A percentile compares a stretch with the other conserved stretches of the same genome.
Evolutionary conservation across 306 rosid genomes (phyloP).

Genomic region (Trifolium fragiferum): DNA sequence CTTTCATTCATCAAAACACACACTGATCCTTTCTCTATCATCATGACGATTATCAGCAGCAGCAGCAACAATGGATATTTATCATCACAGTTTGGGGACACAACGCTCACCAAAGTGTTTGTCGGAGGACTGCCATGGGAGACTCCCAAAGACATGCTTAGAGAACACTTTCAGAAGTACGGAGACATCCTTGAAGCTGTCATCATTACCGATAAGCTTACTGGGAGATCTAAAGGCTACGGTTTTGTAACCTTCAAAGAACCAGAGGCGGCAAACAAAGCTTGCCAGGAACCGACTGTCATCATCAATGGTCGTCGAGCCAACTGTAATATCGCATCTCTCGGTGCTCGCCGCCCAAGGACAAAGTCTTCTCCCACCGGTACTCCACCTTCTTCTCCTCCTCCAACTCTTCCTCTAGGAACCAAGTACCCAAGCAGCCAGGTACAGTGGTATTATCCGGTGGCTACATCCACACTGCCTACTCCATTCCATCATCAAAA

Average conservation of each 20-base stretch:
- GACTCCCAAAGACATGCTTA: conserved; percentile 71
- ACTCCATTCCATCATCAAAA: conserved; percentile 49
- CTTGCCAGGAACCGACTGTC: conserved; percentile 72
- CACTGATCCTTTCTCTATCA: no score
- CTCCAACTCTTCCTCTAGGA: neutral
- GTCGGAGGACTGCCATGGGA: conserved; percentile 93
- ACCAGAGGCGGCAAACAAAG: conserved; percentile 78
- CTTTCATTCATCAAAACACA: no score
- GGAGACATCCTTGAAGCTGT: conserved; percentile 90
- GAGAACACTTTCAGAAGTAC: conserved; percentile 73
- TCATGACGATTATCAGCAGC: neutral
- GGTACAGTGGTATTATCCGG: conserved; percentile 77
- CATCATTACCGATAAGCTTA: conserved; percentile 74
- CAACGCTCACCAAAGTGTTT: conserved; percentile 73
- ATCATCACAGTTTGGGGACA: conserved; percentile 59
- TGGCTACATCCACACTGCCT: conserved; percentile 50
- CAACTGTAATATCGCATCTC: conserved; percentile 85
- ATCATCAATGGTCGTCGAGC: conserved; percentile 85
- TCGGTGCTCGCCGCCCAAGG: conserved; percentile 74
- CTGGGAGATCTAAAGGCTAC: conserved; percentile 95
- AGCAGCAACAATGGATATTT: conserved; percentile 18
- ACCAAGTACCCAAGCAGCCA: conserved; percentile 49
- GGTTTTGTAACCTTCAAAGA: conserved; percentile 87
- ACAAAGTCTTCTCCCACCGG: neutral
- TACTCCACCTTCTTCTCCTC: neutral